Evolutionary conservation across 176 grass and related monocot genomes (phyloP).

Genomic region (Bolboschoenus planiculmis): DNA sequence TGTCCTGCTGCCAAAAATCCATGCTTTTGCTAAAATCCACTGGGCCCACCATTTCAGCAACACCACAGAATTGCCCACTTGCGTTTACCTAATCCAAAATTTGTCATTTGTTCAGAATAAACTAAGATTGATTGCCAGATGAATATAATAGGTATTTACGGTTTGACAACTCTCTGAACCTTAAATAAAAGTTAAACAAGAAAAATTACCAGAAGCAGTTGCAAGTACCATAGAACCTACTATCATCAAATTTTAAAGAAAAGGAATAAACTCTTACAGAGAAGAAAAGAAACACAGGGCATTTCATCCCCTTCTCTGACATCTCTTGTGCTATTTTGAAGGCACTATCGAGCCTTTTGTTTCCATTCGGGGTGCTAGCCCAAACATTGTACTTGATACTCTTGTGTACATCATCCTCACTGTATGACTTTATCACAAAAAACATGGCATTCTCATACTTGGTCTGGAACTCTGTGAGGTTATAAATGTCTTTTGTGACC

Average conservation of each 20-base stretch:
- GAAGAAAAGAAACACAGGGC: slow-evolving; percentile 81
- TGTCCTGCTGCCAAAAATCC: slow-evolving; percentile 97
- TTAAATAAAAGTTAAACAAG: neutral
- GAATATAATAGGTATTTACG: neutral
- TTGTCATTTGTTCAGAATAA: neutral
- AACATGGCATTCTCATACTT: slow-evolving; percentile 79
- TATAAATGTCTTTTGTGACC: slow-evolving; percentile 48
- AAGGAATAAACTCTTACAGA: slow-evolving; percentile 57
- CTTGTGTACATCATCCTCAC: slow-evolving; percentile 96
- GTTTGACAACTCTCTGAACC: neutral
- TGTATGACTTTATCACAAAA: slow-evolving; percentile 97
- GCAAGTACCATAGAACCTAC: neutral
- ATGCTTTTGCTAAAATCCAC: slow-evolving; percentile 85
- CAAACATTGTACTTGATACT: slow-evolving; percentile 97
- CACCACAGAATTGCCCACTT: slow-evolving; percentile 87
- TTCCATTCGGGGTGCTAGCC: slow-evolving; percentile 93
- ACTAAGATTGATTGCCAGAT: neutral
- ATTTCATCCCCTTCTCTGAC: slow-evolving; percentile 57
- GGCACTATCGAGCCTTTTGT: slow-evolving; percentile 87
- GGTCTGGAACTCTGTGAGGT: slow-evolving; percentile 60
- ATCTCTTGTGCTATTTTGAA: slow-evolving; percentile 73
- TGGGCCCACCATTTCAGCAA: slow-evolving; percentile 82
- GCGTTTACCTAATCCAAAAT: slow-evolving; percentile 68
- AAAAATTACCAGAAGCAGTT: neutral
- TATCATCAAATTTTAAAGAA: neutral